A percentile compares a stretch with the other conserved stretches of the same genome.
Evolutionary conservation across 306 rosid species (phyloP).

Genomic region (Geum urbanum): DNA sequence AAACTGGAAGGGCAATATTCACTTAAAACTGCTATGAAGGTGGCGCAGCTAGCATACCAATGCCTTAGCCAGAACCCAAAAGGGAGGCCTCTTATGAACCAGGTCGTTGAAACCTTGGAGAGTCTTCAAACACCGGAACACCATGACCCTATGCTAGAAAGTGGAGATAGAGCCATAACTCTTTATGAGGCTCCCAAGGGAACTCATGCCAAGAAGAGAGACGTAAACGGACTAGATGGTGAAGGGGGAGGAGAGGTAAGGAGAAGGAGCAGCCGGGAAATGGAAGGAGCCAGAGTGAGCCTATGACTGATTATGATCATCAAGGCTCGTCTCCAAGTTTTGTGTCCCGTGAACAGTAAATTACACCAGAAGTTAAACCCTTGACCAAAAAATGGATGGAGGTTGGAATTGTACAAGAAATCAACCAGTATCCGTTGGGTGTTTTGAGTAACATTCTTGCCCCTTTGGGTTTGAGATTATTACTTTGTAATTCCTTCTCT

Average conservation of each 20-base stretch:
- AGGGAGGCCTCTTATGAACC: slow-evolving; percentile 83
- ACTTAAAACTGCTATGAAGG: slow-evolving; percentile 52
- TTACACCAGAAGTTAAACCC: slow-evolving; percentile 33
- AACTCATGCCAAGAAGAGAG: slow-evolving; percentile 15
- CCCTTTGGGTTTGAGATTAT: background rate
- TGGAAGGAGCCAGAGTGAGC: slow-evolving; percentile 36
- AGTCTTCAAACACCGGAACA: slow-evolving; percentile 47
- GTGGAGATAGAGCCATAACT: slow-evolving; percentile 57
- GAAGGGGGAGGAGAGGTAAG: slow-evolving; percentile 14
- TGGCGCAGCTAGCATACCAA: slow-evolving; percentile 68
- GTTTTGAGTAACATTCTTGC: slow-evolving; percentile 16
- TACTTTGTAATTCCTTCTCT: background rate
- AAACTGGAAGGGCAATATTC: slow-evolving; percentile 82
- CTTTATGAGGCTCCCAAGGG: slow-evolving; percentile 66
- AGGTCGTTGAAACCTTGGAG: slow-evolving; percentile 72
- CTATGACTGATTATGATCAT: slow-evolving; percentile 25
- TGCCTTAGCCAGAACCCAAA: slow-evolving; percentile 94
- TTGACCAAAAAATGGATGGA: slow-evolving; percentile 23
- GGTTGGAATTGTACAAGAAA: slow-evolving; percentile 40
- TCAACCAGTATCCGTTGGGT: slow-evolving; percentile 28
- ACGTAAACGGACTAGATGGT: slow-evolving; percentile 7
- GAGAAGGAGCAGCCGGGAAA: slow-evolving; percentile 24
- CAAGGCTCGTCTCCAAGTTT: slow-evolving; percentile 26
- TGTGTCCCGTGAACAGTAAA: slow-evolving; percentile 29
- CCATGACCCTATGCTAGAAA: slow-evolving; percentile 48